Evolutionary conservation across 225 moss, liverwort and hornwort species (phyloP).

Genomic region (Anthoceros angustus): DNA sequence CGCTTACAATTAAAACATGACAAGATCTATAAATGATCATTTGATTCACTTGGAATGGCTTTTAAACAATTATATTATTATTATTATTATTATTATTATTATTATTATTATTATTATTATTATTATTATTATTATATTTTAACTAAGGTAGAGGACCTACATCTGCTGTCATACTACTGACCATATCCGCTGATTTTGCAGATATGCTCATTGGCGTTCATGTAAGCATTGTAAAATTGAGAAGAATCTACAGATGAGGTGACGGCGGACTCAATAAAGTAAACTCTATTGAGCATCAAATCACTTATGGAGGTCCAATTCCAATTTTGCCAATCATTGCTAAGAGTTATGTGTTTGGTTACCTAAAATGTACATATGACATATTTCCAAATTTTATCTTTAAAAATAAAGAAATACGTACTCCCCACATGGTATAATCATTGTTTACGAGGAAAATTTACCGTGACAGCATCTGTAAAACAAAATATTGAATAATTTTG

Average conservation of each 20-base stretch:
- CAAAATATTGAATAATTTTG: too few species aligned
- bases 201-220: slow-evolving; percentile 21
- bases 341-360: not conserved
- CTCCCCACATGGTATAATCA: slow-evolving; percentile 15
- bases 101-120: too few species aligned
- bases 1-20: too few species aligned
- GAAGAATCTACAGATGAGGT: too few species aligned
- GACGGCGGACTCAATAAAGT: slow-evolving; percentile 30
- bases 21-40: too few species aligned
- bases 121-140: too few species aligned
- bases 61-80: too few species aligned
- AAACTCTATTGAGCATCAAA: slow-evolving; percentile 16
- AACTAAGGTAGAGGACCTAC: slow-evolving; percentile 29
- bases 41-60: too few species aligned
- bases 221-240: slow-evolving; percentile 14
- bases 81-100: too few species aligned
- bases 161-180: slow-evolving; percentile 15
- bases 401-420: not conserved
- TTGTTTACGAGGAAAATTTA: slow-evolving; percentile 24
- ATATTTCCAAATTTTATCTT: not conserved
- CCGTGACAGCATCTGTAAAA: slow-evolving; percentile 19
- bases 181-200: slow-evolving; percentile 13
- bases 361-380: not conserved
- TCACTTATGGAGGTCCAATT: slow-evolving; percentile 28
- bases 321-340: slow-evolving; percentile 39